Conservation (phyloP, 805 yeast genomes). For the Nakazawaea molendinolei region DNA sequence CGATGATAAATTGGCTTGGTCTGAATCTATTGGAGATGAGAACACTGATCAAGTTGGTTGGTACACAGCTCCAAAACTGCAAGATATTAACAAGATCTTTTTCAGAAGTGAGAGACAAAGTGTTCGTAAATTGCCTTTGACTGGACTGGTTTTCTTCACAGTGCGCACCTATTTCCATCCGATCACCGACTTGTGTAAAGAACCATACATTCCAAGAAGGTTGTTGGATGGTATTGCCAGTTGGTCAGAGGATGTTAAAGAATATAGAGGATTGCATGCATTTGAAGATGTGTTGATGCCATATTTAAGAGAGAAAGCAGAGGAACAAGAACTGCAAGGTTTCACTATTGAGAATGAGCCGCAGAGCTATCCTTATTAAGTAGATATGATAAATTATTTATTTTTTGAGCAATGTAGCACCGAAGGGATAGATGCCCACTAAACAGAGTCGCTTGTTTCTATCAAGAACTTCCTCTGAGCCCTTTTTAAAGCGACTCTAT, state of each 20-base stretch:
- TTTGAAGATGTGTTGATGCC: conserved; percentile 49
- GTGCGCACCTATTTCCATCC: conserved; percentile 60
- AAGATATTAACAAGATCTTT: conserved; percentile 37
- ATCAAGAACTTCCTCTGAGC: no score
- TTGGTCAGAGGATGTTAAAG: conserved; percentile 56
- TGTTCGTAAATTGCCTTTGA: conserved; percentile 50
- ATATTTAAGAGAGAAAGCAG: conserved; percentile 41
- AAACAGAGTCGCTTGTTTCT: no score
- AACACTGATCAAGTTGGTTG: conserved; percentile 47
- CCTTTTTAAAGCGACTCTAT: no score
- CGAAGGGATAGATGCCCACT: no score
- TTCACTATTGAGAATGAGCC: conserved; percentile 33
- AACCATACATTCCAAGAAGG: conserved; percentile 57
- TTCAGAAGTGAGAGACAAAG: conserved; percentile 63
- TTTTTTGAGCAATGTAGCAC: no score
- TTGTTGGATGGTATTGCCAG: conserved; percentile 50
- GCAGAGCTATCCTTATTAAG: conserved; percentile 34
- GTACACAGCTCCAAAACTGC: conserved; percentile 53
- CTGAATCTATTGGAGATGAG: conserved; percentile 56
- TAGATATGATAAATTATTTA: neutral
- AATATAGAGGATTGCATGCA: conserved; percentile 51
- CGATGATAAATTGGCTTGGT: conserved; percentile 60
- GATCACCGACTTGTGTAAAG: conserved; percentile 43
- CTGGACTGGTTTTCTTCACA: conserved; percentile 55
- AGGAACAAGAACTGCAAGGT: conserved; percentile 41